Conservation (phyloP, 2,329 filamentous ascomycete species). For the Aspergillus luchuensis region DNA sequence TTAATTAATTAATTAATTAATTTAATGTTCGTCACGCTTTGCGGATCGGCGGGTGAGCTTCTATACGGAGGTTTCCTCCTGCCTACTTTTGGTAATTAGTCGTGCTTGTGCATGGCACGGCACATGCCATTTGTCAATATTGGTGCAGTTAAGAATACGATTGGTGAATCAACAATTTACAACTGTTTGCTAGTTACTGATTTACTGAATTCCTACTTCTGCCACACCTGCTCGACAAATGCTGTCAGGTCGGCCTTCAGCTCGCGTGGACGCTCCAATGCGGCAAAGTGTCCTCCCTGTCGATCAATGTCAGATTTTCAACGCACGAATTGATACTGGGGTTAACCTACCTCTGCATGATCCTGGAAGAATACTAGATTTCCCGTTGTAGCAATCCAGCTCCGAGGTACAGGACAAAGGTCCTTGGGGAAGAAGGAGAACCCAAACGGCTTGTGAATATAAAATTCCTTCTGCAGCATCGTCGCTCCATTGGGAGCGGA, state of each 20-base stretch:
- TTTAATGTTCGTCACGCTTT: too few relatives aligned
- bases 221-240: slow-evolving; percentile 37
- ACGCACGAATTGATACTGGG: not conserved
- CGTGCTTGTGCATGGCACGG: too few relatives aligned
- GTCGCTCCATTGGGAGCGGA: not conserved
- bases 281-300: slow-evolving; percentile 58
- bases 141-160: too few relatives aligned
- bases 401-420: slow-evolving; percentile 42
- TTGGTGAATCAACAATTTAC: too few relatives aligned
- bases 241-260: slow-evolving; percentile 48
- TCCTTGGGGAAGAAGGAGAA: slow-evolving; percentile 52
- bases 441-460: slow-evolving; percentile 49
- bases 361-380: slow-evolving; percentile 42
- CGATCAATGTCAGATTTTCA: not conserved
- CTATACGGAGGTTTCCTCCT: not conserved
- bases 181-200: not conserved
- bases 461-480: slow-evolving; percentile 14
- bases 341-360: slow-evolving; percentile 35
- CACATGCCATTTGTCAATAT: not conserved
- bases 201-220: not conserved
- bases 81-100: not conserved
- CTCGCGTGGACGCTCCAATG: slow-evolving; percentile 45
- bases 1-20: too few relatives aligned
- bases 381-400: slow-evolving; percentile 38
- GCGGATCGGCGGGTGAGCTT: not conserved